Evolutionary conservation across 2,329 filamentous ascomycete genomes (phyloP).

Genomic region (Stenocarpella maydis): DNA sequence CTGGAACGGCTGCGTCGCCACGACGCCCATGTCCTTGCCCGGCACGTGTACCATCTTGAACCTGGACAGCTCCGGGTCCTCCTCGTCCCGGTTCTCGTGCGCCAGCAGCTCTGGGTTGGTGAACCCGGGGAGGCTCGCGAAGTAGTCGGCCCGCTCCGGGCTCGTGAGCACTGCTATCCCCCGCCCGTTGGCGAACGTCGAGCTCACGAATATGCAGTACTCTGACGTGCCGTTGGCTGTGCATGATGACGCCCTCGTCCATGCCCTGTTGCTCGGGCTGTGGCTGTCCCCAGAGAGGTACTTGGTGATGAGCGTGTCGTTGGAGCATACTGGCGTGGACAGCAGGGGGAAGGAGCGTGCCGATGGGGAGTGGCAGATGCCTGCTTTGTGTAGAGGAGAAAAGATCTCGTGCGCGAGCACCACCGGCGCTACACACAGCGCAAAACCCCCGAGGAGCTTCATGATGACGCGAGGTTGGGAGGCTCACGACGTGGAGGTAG

Average conservation of each 20-base stretch:
- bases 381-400: slow-evolving; percentile 1
- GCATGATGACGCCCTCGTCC: slow-evolving; percentile 39
- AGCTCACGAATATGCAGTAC: slow-evolving; percentile 49
- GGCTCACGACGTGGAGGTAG: not conserved
- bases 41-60: slow-evolving; percentile 48
- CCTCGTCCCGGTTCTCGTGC: slow-evolving; percentile 42
- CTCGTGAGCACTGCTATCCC: slow-evolving; percentile 51
- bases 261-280: slow-evolving; percentile 19
- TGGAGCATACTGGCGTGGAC: slow-evolving; percentile 26
- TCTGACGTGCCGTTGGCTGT: slow-evolving; percentile 37
- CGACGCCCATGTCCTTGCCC: slow-evolving; percentile 50
- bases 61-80: slow-evolving; percentile 38
- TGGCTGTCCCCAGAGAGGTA: slow-evolving; percentile 9
- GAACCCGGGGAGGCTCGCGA: slow-evolving; percentile 43
- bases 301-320: slow-evolving; percentile 26
- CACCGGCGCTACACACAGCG: slow-evolving; percentile 12
- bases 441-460: not conserved
- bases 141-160: slow-evolving; percentile 42
- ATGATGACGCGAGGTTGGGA: not conserved
- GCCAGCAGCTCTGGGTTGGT: slow-evolving; percentile 38
- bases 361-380: slow-evolving; percentile 29
- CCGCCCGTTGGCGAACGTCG: slow-evolving; percentile 46
- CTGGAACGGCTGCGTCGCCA: slow-evolving; percentile 45
- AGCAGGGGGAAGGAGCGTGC: slow-evolving; percentile 19
- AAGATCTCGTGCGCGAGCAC: slow-evolving; percentile 20